Evolutionary conservation across 345 rosid species (phyloP).

Genomic region (Melaleuca alternifolia): DNA sequence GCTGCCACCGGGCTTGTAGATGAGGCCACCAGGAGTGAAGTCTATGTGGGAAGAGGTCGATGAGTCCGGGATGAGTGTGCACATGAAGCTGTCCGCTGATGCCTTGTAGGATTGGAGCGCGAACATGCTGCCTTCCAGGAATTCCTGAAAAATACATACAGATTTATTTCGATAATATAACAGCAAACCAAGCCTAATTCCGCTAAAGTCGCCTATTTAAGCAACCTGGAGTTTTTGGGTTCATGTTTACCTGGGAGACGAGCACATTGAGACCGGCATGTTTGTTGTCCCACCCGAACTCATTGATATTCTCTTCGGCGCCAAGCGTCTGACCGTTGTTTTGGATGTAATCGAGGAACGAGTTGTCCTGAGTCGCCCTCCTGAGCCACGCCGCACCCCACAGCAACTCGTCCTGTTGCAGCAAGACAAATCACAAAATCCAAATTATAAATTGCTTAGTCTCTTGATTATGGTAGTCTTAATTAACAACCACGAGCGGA

Average conservation of each 20-base stretch:
- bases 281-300: conserved; percentile 98
- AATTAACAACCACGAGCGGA: background rate
- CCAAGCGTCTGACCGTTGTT: conserved; percentile 79
- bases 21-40: conserved; percentile 77
- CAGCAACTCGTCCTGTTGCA: conserved; percentile 75
- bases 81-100: conserved; percentile 95
- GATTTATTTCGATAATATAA: background rate
- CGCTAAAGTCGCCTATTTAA: background rate
- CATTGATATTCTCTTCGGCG: conserved; percentile 83
- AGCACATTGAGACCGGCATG: conserved; percentile 91
- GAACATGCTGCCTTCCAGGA: conserved; percentile 50
- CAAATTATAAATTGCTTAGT: background rate
- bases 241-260: conserved; percentile 55
- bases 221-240: background rate
- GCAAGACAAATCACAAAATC: background rate
- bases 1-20: conserved; percentile 97
- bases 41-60: conserved; percentile 56
- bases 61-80: conserved; percentile 72
- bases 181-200: background rate
- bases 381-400: conserved; percentile 99
- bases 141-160: conserved; percentile 27
- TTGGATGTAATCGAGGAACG: conserved; percentile 60
- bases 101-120: conserved; percentile 67
- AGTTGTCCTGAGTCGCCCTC: conserved; percentile 55
- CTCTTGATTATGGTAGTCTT: background rate